phyloP scores from a whole-genome alignment of 495 filamentous ascomycete genomes.

The Saxispiralis lemnorum region DNA sequence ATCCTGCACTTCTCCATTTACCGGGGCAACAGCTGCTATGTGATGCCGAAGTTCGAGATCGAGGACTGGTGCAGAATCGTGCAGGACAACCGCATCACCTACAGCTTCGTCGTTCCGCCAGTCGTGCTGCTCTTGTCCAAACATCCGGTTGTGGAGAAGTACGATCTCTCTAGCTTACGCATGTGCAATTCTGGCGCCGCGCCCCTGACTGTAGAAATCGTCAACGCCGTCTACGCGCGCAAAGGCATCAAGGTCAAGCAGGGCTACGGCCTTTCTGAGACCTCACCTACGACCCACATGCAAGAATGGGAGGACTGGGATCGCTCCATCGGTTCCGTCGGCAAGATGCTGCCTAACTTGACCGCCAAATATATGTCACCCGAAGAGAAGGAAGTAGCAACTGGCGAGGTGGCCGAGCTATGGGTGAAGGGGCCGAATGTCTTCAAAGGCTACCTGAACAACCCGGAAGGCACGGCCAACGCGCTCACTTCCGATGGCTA shows the following conservation, averaged over 20 bases:
- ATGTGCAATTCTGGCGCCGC: constrained; percentile 86
- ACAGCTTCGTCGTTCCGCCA: constrained; percentile 69
- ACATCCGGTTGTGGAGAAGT: constrained; percentile 54
- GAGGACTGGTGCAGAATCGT: constrained; percentile 58
- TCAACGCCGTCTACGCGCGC: constrained; percentile 57
- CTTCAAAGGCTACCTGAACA: constrained; percentile 63
- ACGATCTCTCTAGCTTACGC: constrained; percentile 59
- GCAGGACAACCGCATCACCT: constrained; percentile 58
- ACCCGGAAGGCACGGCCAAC: constrained; percentile 41
- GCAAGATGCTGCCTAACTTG: constrained; percentile 63
- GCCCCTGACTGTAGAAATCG: constrained; percentile 67
- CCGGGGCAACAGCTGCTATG: constrained; percentile 47
- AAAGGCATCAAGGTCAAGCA: constrained; percentile 45
- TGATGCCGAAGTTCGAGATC: constrained; percentile 76
- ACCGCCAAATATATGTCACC: constrained; percentile 57
- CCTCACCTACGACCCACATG: constrained; percentile 37
- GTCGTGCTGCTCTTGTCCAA: constrained; percentile 68
- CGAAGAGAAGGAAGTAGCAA: constrained; percentile 23
- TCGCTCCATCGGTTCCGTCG: constrained; percentile 60
- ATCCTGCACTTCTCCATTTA: constrained; percentile 5
- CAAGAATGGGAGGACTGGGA: constrained; percentile 66
- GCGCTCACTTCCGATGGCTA: constrained; percentile 56
- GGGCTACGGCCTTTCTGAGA: constrained; percentile 36
- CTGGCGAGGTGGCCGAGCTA: constrained; percentile 31
- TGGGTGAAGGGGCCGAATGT: constrained; percentile 64